Evolutionary conservation across 2,329 filamentous ascomycete species (phyloP), one percentile per base, ranked within the genome.

Genomic region (Alternaria incomplexa): DNA sequence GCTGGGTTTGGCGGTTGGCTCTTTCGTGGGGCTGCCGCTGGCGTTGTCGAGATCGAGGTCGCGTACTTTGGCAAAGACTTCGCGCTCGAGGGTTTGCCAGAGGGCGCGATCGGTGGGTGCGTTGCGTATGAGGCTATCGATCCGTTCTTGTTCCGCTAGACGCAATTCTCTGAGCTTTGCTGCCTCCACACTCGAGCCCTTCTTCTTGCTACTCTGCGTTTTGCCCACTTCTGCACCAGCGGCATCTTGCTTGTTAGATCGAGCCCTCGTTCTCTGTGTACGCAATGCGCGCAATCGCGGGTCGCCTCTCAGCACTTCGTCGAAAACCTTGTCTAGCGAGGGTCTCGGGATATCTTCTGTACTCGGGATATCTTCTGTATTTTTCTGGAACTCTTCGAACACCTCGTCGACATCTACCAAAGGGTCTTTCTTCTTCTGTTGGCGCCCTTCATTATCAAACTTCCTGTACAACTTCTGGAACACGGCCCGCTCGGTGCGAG

Each of bases 71-170:
- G 84, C 82, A 69, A 93, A 91, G 12, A 93, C 88, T 54, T 93
- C 86, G 5, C 81, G 76, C 64, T 92, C 87, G 74, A 94, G 82
- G 4, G 90, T 78, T 7, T 87, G 77, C 90, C 91, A 93, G 10
- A 93, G 81, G 54, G 88, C 86, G 20, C 84, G 79, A 69, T 94
- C 91, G 0, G 87, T 87, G 61, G 81, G 69, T 17, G 89, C 89
- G 2, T 71, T 75, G 11, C 81, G 78, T 81, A 94, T 86, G 43
- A 87, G 71, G 6, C 69, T 65, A 64, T 87, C 85, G 9, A 93
- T 83, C 10, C 87, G 81, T 25, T 73, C 68, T 50, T 84, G 82
- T 73, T 90, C 88, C 7, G 50, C 57, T 8, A 64, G 25, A 25
- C 71, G 61, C 13, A 71, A 50, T 30, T 62, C 57, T 26, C 48